Evolutionary conservation across 208 protist genomes (phyloP), one percentile per base, ranked within the genome.

Genomic region (Crithidia acanthocephali): DNA sequence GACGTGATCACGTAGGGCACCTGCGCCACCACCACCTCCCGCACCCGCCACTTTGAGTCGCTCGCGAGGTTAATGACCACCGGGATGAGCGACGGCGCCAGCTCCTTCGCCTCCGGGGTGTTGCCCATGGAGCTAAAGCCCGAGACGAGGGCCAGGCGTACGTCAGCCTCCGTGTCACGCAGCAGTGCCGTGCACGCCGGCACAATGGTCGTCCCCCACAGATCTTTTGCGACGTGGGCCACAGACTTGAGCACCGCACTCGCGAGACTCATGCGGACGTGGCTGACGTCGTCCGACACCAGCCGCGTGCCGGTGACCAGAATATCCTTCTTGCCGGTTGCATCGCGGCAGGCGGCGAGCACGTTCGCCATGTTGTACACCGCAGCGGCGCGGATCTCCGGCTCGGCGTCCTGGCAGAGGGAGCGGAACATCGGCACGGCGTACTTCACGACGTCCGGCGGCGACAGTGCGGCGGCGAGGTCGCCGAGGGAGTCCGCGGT

Each of bases 401-500:
- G 80, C 71, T 94, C 88, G 3, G 83, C 66, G 68, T 96, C 92
- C 76, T 94, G 86, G 67, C 86, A 91, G 30, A 96, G 84, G 11
- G 78, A 68, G 40, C 76, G 78, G 74, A 95, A 96, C 23, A 92
- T 74, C 20, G 85, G 92, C 58, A 90, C 81, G 44, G 83, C 79
- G 58, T 87, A 81, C 70, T 85, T 87, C 20, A 74, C 77, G 18
- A 91, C 85, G 64, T 94, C 88, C 11, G 81, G 66, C n/a, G 80
- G 67, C 13, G 86, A 76, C 25, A 91, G 76, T n/a, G 77, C 84
- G 25, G 57, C 73, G 10, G 88, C 81, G 37, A 96, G 76, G 64
- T 62, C 72, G 45, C 92, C 87, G 51, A 99, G 92, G n/a, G 94
- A 85, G 72, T 99, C 98, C 13, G 98, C 98, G 20, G 95, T 90